Base-by-base conservation (phyloP, 805 yeast species). In the Ogataea trehaloabstinens region DNA sequence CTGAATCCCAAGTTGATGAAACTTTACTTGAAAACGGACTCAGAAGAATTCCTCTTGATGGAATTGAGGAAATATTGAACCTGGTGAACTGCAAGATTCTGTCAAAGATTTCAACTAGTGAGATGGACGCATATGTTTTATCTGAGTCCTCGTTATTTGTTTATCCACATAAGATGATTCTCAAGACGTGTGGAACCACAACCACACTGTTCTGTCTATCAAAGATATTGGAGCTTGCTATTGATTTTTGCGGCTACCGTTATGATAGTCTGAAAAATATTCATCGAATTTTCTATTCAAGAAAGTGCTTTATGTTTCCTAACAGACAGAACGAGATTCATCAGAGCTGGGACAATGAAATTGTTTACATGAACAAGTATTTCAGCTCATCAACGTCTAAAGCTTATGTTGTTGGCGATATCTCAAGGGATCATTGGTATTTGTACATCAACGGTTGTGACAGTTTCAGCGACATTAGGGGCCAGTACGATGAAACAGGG, bases 111-210 rank as follows among this genome's bases (percentile, higher is more conserved):
- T 75, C 85, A 3, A 74, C 88, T 3, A 53, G 65, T 7, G 68
- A 66, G 24, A 63, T 89, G 66, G 95, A 89, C 58, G 89, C 96
- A 4, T 91, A 86, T 55, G 72, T 91, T 42, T 73, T 91, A 44
- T 81, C 91, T 41, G 99, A 91, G 64, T 84, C 95, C 33, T 85
- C 96, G 13, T 66, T 93, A 55, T 90, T 91, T 64, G 95, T 93
- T 19, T 91, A 82, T 58, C 80, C 85, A 15, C 90, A 89, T 64
- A 88, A 85, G 60, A 53, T 93, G 46, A 80, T 91, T 35, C 71
- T 91, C 56, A 91, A 91, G 63, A 91, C 99, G 4, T 91, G 99
- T 61, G 99, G 99, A 6, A 90, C 97, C 4, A 91, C 98, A 1
- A 88, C 96, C 1, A 83, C 96, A 1, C 71, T 91, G 41, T 75